Conservation (phyloP, 2,329 filamentous ascomycete species). For the Diaporthe velutina region DNA sequence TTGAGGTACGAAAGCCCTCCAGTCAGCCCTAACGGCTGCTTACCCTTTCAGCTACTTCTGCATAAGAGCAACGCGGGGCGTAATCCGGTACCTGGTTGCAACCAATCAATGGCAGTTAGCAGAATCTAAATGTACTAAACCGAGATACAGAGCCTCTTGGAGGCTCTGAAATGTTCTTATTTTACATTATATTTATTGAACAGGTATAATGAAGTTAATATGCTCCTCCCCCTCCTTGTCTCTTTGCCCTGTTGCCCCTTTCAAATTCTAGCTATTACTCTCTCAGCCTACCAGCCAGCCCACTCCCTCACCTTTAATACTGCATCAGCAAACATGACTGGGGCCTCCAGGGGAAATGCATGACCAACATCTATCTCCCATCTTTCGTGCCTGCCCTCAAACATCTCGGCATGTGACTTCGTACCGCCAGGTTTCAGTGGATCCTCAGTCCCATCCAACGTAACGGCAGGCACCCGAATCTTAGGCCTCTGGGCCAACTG, state of each 20-base stretch:
- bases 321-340: not conserved
- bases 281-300: not conserved
- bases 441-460: not conserved
- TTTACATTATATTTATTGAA: no score
- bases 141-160: no score
- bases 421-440: constrained; percentile 2
- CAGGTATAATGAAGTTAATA: no score
- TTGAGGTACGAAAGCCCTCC: no score
- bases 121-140: no score
- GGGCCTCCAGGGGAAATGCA: not conserved
- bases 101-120: not conserved
- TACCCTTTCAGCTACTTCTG: no score
- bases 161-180: no score
- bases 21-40: no score
- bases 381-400: not conserved
- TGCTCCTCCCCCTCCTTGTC: no score
- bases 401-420: not conserved
- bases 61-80: no score
- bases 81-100: no score
- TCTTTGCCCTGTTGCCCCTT: not conserved
- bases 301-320: not conserved
- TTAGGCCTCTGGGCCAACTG: not conserved
- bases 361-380: not conserved
- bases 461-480: not conserved
- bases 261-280: not conserved